Base-by-base conservation (phyloP, 2,329 filamentous ascomycete genomes). In the Penicillium freii region DNA sequence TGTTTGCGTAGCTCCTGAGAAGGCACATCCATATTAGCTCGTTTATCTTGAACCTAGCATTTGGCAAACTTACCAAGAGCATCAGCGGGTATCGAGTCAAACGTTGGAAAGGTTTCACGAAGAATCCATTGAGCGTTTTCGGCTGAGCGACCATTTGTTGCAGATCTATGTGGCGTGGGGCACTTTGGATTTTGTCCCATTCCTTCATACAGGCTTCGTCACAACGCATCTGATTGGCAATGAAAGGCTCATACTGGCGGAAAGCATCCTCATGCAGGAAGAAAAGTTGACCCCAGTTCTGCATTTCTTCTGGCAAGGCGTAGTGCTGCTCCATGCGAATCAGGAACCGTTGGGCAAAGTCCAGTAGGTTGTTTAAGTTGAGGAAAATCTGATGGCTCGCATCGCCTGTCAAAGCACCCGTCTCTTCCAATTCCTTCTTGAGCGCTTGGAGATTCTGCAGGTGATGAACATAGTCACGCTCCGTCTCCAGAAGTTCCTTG, bases 401-500 rank as follows among this genome's bases (percentile, higher is more conserved):
- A 72, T 99, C 94, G 53, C 94, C 93, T 2, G 91, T 89, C 62
- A 97, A 86, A 38, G 91, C 86, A 38, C 92, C 92, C 64, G 88
- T 92, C 71, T 95, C 89, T 67, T 97, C 92, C 54, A 97, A 81
- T 25, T 88, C 85, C 76, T 91, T 93, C 78, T 96, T 97, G 70
- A 97, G 83, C 49, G 92, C 88, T 73, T 97, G 92, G 36, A 99
- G 76, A 65, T 96, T 93, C 73, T 97, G 93, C 52, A 99, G 78
- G 78, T 99, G 94, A 73, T 97, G 92, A 4, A 97, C 94, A 67
- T 99, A 99, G 76, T 97, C 97, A 61, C 94, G 87, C 76, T 99
- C 94, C 1, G 93, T 97, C 67, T 93, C 91, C 55, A 99, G 89
- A 46, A 99, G 79, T 75, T 99, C 94, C 69, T 89, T 87, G 43